Evolutionary conservation across 768 basidiomycete genomes (phyloP).

Genomic region (Agaricus bisporus): DNA sequence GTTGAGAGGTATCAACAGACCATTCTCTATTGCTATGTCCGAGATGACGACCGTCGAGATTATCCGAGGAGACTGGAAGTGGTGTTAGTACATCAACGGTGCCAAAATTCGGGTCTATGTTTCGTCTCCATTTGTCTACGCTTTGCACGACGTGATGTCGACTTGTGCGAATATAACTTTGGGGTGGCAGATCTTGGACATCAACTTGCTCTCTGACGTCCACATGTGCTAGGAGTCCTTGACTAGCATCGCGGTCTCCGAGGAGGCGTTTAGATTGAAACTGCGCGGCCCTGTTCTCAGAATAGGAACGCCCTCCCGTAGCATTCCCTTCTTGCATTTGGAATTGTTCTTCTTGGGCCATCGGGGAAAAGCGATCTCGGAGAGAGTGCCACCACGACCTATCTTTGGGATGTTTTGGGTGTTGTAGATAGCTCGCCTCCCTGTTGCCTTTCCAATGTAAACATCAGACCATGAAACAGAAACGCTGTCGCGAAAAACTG

Average conservation of each 20-base stretch:
- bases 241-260: constrained; percentile 10
- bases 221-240: constrained; percentile 7
- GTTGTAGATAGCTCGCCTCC: constrained; percentile 1
- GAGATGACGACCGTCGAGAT: background rate
- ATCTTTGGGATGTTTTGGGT: background rate
- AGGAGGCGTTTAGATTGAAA: constrained; percentile 14
- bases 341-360: constrained; percentile 27
- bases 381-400: constrained; percentile 54
- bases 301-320: background rate
- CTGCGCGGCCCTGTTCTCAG: background rate
- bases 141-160: background rate
- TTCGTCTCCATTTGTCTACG: constrained; percentile 6
- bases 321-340: constrained; percentile 14
- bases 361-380: constrained; percentile 46
- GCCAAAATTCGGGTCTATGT: background rate
- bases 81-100: constrained; percentile 5
- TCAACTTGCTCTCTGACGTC: constrained; percentile 15
- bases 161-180: constrained; percentile 18
- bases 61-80: background rate
- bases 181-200: constrained; percentile 20
- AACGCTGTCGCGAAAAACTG: constrained; percentile 8
- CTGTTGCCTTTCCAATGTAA: background rate
- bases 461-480: background rate
- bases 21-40: background rate
- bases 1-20: background rate